Conservation (phyloP, 192 early-diverging fungal genomes). For the Powellomyces hirtus region DNA sequence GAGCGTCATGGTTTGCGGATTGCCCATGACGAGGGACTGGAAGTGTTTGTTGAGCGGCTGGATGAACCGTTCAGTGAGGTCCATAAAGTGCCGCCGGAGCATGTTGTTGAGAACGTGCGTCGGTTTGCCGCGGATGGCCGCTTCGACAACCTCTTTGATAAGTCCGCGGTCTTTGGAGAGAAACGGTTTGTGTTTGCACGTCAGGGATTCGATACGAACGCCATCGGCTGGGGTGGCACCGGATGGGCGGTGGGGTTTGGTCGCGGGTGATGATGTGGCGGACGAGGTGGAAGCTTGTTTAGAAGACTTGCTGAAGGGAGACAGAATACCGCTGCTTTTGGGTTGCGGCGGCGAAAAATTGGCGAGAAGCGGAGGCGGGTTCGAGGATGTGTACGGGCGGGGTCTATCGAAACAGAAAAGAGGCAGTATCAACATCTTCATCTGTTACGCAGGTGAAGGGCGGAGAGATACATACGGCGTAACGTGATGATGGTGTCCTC, state of each 20-base stretch:
- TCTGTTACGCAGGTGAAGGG: background rate
- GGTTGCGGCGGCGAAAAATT: background rate
- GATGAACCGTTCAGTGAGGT: slow-evolving; percentile 89
- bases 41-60: slow-evolving; percentile 95
- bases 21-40: slow-evolving; percentile 77
- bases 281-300: background rate
- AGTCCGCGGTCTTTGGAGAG: slow-evolving; percentile 81
- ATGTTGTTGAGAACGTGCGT: slow-evolving; percentile 81
- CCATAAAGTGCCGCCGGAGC: slow-evolving; percentile 87
- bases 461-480: background rate
- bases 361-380: background rate
- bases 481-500: too few species aligned
- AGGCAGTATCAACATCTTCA: background rate
- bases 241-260: background rate
- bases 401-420: background rate
- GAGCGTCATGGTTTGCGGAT: slow-evolving; percentile 50
- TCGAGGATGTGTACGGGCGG: background rate
- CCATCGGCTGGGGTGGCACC: background rate
- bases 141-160: slow-evolving; percentile 71
- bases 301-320: background rate
- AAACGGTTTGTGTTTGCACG: slow-evolving; percentile 72
- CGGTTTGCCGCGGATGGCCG: slow-evolving; percentile 65
- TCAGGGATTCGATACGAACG: slow-evolving; percentile 10
- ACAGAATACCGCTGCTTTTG: background rate
- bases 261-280: background rate